Percentiles rank a stretch among this genome's conserved stretches.
Evolutionary conservation across 192 early-diverging fungal genomes (phyloP).

Genomic region (Chytriomyces sp.): DNA sequence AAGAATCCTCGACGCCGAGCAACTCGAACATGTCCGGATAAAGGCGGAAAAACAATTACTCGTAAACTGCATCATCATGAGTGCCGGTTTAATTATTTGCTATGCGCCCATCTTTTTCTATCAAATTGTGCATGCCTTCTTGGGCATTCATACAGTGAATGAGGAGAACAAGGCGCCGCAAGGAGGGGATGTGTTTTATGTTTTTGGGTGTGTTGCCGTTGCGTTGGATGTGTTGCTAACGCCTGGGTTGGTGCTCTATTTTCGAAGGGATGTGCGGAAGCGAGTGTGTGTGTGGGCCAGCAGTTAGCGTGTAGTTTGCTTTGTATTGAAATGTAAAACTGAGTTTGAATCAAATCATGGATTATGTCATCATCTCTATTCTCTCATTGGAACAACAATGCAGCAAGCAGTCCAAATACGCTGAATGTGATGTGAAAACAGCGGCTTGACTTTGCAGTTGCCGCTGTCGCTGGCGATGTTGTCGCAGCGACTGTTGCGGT

Average conservation of each 20-base stretch:
- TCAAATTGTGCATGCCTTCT: not conserved
- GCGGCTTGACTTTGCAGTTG: too few relatives aligned
- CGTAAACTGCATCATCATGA: slow-evolving; percentile 7
- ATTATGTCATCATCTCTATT: too few relatives aligned
- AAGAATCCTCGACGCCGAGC: not conserved
- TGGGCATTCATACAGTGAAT: not conserved
- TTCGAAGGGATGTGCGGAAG: not conserved
- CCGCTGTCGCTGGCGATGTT: too few relatives aligned
- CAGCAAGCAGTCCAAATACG: too few relatives aligned
- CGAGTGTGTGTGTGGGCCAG: not conserved
- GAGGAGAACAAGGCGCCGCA: not conserved
- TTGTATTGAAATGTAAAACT: not conserved
- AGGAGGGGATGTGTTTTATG: not conserved
- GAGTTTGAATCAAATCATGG: not conserved
- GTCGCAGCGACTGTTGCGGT: too few relatives aligned
- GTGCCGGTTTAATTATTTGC: not conserved
- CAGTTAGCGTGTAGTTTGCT: not conserved
- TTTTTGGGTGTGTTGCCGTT: not conserved
- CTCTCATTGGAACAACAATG: too few relatives aligned
- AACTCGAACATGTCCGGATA: not conserved
- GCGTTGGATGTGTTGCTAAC: slow-evolving; percentile 1
- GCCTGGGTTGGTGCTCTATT: slow-evolving; percentile 3
- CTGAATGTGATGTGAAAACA: too few relatives aligned
- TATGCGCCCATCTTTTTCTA: slow-evolving; percentile 21
- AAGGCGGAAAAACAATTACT: slow-evolving; percentile 13